Base-by-base conservation (phyloP, 371 early-diverging fungal species). In the Entomophthora muscae region DNA sequence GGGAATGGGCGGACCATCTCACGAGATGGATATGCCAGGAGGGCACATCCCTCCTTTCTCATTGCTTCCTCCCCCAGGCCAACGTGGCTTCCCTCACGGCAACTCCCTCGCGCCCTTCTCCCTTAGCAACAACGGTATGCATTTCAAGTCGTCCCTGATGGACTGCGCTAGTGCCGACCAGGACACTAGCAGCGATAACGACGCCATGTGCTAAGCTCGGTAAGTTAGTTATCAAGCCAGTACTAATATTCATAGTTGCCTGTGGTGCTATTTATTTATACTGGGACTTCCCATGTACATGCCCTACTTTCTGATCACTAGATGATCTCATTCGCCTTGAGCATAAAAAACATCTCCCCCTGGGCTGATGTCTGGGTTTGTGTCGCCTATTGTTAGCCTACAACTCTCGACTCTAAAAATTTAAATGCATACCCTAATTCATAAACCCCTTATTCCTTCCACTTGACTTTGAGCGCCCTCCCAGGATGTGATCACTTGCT, bases 1-100 rank as follows among this genome's bases (percentile, higher is more conserved):
- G 1, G 75, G 77, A 63, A 75, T 72, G 28, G 78, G 81, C 1
- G 77, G 77, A 24, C 21, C 57, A 2, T 26, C 57, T 13, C 13
- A 32, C 30, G 31, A 21, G 10, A 27, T 23, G 26, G 21, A 28
- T 5, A 21, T 28, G 28, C 28, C 24, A 32, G 59, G 31, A 32
- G 59, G 17, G 21, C 59, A 24, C 3, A 23, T 58, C 12, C 59
- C 59, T 21, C 59, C 24, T 3, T 58, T 58, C 31, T 5, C 59
- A 22, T 22, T 58, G 31, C 30, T 58, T 24, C 59, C 59, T 13
- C 59, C 59, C 21, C 59, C 59, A 10, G 22, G 24, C 24, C 30
- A 24, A 21, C 59, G 59, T 7, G 42, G 42, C 10, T 5, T 42
- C 17, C 21, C 32, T 3, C 17, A 27, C 55, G 22, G 12, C 55